Evolutionary conservation across 2,329 filamentous ascomycete species (phyloP).

Genomic region (Xylaria sp.): DNA sequence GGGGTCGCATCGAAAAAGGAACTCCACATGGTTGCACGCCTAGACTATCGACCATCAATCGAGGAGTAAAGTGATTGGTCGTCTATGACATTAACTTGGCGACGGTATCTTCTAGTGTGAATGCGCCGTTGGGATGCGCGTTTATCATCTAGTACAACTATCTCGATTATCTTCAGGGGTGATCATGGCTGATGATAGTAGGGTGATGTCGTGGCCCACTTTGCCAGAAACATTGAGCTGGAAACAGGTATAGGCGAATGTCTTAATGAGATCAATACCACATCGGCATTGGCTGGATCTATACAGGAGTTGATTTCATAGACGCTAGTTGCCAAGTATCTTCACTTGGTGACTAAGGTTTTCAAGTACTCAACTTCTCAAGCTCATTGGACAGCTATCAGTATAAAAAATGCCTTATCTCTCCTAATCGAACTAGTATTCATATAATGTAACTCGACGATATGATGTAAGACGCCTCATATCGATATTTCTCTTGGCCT

Average conservation of each 20-base stretch:
- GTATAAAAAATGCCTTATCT: neutral
- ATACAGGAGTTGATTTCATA: neutral
- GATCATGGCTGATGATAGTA: slow-evolving; percentile 1
- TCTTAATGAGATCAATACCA: neutral
- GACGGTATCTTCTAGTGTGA: neutral
- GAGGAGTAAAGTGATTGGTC: neutral
- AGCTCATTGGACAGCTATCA: neutral
- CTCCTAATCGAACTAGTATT: neutral
- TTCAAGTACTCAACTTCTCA: neutral
- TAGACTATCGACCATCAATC: neutral
- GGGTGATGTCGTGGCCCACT: slow-evolving; percentile 16
- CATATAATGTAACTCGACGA: neutral
- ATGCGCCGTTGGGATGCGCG: neutral
- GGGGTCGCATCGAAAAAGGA: neutral
- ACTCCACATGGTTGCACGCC: neutral
- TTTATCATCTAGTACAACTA: neutral
- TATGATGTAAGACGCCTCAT: neutral
- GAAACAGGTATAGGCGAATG: neutral
- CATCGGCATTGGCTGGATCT: neutral
- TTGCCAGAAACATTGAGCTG: neutral
- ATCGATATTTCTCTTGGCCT: neutral
- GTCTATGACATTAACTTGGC: slow-evolving; percentile 4
- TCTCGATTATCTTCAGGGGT: neutral
- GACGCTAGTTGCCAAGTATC: neutral
- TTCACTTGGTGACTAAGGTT: neutral